Evolutionary conservation across 768 basidiomycete genomes (phyloP), one percentile per base, ranked within the genome.

Genomic region (Kwoniella europaea): DNA sequence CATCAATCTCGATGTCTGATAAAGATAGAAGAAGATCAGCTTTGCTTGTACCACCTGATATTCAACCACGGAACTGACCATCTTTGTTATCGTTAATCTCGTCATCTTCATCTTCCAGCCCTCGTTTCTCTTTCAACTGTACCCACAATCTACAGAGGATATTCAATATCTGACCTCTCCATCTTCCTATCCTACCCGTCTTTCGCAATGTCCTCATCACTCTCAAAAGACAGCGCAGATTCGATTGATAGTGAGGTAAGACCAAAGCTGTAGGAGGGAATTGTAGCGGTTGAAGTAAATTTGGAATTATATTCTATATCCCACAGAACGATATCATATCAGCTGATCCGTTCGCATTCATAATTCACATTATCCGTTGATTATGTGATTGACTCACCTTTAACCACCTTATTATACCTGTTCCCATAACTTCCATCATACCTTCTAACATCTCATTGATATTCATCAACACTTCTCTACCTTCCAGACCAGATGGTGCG

Each of bases 101-200:
- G 18, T 42, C 42, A 22, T 65, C 54, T 12, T 56, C 67, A 35
- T 56, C 55, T 10, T 52, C 61, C 50, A 63, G 15, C 20, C 52
- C 65, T 67, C 12, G 18, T 12, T 71, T 20, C 41, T 79, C 76
- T 27, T 68, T 41, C 24, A 78, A 27, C 4, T 75, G 59, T 1
- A 75, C 59, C 72, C 76, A 72, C 42, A 79, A 68, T 41, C 76
- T 61, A 24, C 71, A 65, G 4, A 77, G 55, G 0, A 76, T 74
- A 59, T 82, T 75, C 35, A 83, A 20, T 13, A 82, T 80, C 68
- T 82, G 76, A 16, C 82, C 82, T 43, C 82, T 60, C 82, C 82
- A 83, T 50, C 80, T 43, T 1, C 58, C 61, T 35, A 80, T 68
- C 10, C 82, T 67, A 13, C 72, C 77, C 3, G 81, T 82, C 4